Percentiles rank a stretch among this genome's conserved stretches.
Conservation (phyloP, 1,284 basidiomycete species). For the Cutaneotrichosporon sp. region DNA sequence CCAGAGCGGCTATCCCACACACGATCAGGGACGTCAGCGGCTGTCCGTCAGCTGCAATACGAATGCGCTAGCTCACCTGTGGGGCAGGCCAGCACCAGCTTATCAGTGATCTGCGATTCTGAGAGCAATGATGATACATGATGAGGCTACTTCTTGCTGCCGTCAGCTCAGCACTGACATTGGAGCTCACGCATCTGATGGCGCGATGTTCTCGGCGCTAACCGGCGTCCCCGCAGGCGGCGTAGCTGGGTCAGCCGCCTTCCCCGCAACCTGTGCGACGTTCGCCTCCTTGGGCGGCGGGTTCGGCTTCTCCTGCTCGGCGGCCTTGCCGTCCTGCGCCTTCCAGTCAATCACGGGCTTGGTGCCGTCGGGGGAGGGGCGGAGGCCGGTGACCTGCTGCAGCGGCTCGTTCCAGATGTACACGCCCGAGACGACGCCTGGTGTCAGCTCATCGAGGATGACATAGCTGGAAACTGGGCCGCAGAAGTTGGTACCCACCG, state of each 20-base stretch:
- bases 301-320: constrained; percentile 1
- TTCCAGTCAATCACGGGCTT: constrained; percentile 4
- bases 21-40: no score
- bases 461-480: background rate
- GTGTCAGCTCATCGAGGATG: background rate
- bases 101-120: no score
- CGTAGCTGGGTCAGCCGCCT: background rate
- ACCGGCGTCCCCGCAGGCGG: background rate
- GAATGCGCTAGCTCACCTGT: no score
- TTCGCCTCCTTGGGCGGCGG: background rate
- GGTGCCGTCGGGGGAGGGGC: constrained; percentile 16
- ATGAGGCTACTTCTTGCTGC: background rate
- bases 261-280: background rate
- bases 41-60: no score
- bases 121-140: background rate
- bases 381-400: constrained; percentile 35
- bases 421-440: constrained; percentile 39
- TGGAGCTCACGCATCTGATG: constrained; percentile 1
- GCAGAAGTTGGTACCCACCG: constrained; percentile 25
- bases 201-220: background rate
- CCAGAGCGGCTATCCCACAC: no score
- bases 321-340: background rate
- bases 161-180: background rate
- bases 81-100: no score
- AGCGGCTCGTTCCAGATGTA: constrained; percentile 42